These are phyloP conservation scores for Pelargonium citronellum DNA, from an alignment of 441 rosid species.

Conservation along the genomic window DNA sequence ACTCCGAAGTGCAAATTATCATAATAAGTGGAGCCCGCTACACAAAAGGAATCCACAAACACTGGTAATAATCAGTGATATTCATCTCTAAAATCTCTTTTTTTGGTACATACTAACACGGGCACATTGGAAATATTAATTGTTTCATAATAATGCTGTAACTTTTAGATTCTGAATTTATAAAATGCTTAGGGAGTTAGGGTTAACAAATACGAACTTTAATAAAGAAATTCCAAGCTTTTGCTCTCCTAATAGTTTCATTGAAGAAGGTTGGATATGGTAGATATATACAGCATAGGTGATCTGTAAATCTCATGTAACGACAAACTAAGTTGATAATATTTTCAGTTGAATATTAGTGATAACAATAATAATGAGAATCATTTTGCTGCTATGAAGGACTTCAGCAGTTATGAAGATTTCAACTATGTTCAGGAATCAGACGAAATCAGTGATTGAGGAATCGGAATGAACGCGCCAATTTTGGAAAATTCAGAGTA, in stretches of 20 bases:
- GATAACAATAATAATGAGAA: neutral
- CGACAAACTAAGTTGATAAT: neutral
- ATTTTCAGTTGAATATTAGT: neutral
- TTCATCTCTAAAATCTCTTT: neutral
- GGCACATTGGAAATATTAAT: neutral
- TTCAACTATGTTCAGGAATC: neutral
- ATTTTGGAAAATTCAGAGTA: neutral
- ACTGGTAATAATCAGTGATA: neutral
- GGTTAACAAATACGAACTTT: neutral
- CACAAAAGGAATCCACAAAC: neutral
- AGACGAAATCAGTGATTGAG: neutral
- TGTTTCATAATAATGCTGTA: no score
- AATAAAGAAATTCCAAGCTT: neutral
- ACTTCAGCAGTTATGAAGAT: neutral
- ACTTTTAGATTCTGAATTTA: neutral
- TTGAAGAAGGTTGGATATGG: neutral
- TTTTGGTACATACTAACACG: neutral
- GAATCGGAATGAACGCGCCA: neutral
- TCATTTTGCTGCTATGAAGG: neutral
- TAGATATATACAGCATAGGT: neutral
- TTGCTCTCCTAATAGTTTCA: neutral
- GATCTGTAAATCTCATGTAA: neutral
- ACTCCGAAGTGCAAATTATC: no score
- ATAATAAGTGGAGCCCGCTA: neutral
- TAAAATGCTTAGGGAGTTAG: no score